A percentile compares a stretch with the other conserved stretches of the same genome.
These are phyloP conservation scores for Geranomyces michiganensis DNA, from an alignment of 192 early-diverging fungal species.

Conservation along the genomic window DNA sequence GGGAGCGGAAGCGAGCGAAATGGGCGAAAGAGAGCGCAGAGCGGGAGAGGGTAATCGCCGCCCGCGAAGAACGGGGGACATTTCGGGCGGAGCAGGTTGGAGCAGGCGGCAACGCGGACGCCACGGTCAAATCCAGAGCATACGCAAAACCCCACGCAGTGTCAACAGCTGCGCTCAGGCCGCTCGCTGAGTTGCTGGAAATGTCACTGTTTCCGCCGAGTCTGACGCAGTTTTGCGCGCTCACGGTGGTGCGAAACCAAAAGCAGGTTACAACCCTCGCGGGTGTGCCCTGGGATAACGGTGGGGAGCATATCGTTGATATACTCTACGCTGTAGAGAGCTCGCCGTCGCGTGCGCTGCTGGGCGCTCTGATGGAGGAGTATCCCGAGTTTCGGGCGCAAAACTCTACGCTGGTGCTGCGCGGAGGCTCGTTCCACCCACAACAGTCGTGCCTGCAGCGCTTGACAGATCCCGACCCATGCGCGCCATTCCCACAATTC, in stretches of 20 bases:
- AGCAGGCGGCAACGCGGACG: no score
- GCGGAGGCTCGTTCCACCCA: neutral
- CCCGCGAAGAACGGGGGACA: no score
- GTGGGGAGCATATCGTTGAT: neutral
- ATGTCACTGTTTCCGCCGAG: neutral
- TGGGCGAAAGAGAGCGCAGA: no score
- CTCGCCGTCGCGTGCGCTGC: neutral
- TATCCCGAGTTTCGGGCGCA: slow-evolving; percentile 6
- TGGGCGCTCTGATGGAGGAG: neutral
- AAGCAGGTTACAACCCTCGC: neutral
- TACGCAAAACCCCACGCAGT: no score
- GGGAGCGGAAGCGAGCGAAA: no score
- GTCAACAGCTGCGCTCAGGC: no score
- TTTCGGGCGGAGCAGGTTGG: no score
- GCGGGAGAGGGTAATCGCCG: no score
- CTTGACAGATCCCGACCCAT: neutral
- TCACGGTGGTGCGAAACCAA: slow-evolving; percentile 1
- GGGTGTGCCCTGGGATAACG: neutral
- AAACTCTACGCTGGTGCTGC: slow-evolving; percentile 3
- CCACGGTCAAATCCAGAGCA: no score
- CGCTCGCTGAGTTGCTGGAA: no score
- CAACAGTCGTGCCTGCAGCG: neutral
- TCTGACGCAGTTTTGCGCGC: slow-evolving; percentile 5
- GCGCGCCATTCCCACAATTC: neutral
- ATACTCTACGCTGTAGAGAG: neutral